Conservation (phyloP, 2,329 filamentous ascomycete species). For the Ophiosphaerella narmari region DNA sequence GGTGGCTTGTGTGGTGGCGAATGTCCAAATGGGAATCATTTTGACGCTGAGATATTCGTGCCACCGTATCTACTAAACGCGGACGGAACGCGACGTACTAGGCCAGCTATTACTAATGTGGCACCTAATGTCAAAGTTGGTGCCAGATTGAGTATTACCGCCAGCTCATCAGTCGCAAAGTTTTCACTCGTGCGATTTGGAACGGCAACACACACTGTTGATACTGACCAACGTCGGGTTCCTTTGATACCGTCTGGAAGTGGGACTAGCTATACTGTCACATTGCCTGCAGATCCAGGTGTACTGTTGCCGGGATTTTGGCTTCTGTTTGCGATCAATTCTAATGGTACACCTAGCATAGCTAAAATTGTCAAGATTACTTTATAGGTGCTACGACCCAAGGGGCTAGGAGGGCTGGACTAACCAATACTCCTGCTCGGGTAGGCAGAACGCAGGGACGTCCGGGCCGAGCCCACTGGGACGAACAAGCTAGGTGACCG, state of each 20-base stretch:
- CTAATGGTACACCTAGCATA: constrained; percentile 51
- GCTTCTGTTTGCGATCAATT: constrained; percentile 58
- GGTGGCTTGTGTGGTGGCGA: constrained; percentile 52
- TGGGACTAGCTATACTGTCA: constrained; percentile 47
- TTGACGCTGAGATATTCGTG: constrained; percentile 60
- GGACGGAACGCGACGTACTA: constrained; percentile 47
- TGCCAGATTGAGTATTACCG: constrained; percentile 36
- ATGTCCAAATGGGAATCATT: constrained; percentile 50
- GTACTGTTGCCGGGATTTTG: constrained; percentile 59
- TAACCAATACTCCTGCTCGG: too few species aligned
- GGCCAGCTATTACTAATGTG: constrained; percentile 51
- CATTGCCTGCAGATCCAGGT: constrained; percentile 55
- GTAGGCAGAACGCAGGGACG: too few species aligned
- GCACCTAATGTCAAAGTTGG: constrained; percentile 38
- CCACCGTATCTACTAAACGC: constrained; percentile 60
- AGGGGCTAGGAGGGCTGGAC: too few species aligned
- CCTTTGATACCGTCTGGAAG: constrained; percentile 44
- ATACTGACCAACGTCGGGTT: constrained; percentile 63
- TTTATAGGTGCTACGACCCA: neutral
- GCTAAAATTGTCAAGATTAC: neutral
- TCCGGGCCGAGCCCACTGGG: too few species aligned
- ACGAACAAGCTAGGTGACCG: too few species aligned
- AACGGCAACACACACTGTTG: constrained; percentile 59
- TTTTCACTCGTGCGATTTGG: constrained; percentile 57
- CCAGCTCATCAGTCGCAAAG: constrained; percentile 23